Evolutionary conservation across 2,329 filamentous ascomycete species (phyloP).

Genomic region (Lecanoromycetidae sp.): DNA sequence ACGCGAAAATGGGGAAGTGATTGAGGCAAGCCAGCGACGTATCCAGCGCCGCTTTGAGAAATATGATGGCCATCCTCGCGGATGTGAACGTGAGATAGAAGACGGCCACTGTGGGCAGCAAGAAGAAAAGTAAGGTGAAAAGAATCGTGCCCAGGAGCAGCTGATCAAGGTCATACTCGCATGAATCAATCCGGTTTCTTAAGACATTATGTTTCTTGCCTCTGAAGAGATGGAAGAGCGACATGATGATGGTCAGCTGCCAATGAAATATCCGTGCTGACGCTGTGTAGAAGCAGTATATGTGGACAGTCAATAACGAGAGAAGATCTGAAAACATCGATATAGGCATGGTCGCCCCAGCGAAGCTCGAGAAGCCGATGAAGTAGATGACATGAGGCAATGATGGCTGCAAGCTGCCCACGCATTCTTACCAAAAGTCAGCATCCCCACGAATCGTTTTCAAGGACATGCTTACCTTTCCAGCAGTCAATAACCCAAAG

Average conservation of each 20-base stretch:
- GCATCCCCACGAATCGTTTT: constrained; percentile 1
- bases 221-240: constrained; percentile 95
- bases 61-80: constrained; percentile 89
- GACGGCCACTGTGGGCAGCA: constrained; percentile 86
- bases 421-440: constrained; percentile 49
- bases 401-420: constrained; percentile 62
- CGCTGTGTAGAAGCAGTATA: constrained; percentile 95
- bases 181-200: constrained; percentile 94
- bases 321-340: constrained; percentile 89
- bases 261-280: constrained; percentile 96
- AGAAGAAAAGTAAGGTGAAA: constrained; percentile 88
- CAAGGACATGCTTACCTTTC: constrained; percentile 50
- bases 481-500: constrained; percentile 98
- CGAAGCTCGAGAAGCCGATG: constrained; percentile 89
- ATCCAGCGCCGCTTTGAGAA: constrained; percentile 80
- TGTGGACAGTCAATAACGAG: constrained; percentile 83
- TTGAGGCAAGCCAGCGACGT: constrained; percentile 88
- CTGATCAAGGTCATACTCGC: constrained; percentile 96
- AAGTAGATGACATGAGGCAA: constrained; percentile 83
- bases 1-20: constrained; percentile 91
- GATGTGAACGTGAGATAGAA: constrained; percentile 96
- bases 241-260: constrained; percentile 93
- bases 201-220: constrained; percentile 97
- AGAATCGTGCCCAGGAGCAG: constrained; percentile 90
- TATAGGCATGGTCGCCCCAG: constrained; percentile 92